Evolutionary conservation across 495 filamentous ascomycete species (phyloP).

Genomic region (Tuber indicum): DNA sequence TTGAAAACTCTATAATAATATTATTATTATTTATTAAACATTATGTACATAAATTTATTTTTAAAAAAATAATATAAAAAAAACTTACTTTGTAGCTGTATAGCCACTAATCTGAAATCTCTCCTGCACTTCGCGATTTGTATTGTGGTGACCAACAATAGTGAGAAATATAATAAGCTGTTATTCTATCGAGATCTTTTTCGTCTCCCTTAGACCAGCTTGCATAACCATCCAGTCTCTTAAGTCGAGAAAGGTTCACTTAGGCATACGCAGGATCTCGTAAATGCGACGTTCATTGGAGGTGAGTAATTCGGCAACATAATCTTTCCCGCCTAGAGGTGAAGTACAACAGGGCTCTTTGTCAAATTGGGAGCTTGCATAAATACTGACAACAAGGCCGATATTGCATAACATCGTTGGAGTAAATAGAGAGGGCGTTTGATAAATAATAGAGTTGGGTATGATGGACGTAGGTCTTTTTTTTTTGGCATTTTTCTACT

Average conservation of each 20-base stretch:
- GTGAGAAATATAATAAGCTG: not conserved
- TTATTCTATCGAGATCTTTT: not conserved
- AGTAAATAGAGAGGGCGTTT: not conserved
- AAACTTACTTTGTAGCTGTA: not conserved
- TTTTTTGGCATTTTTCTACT: not conserved
- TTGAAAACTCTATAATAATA: no score
- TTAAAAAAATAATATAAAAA: no score
- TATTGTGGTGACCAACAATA: not conserved
- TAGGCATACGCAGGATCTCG: no score
- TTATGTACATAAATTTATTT: no score
- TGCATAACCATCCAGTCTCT: no score
- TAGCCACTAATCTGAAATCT: not conserved
- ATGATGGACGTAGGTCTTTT: no score
- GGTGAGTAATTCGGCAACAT: not conserved
- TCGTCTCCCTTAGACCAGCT: no score
- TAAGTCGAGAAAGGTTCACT: no score
- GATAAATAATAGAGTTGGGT: rapidly evolving
- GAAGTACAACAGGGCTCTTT: not conserved
- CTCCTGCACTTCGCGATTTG: not conserved
- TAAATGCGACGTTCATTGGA: not conserved
- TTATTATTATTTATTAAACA: no score
- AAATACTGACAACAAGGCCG: not conserved
- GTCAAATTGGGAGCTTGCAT: not conserved
- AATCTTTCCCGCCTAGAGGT: not conserved
- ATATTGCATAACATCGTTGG: not conserved